These are phyloP conservation scores for Linnemannia hyalina DNA, from an alignment of 192 early-diverging fungal species.

Conservation along the genomic window DNA sequence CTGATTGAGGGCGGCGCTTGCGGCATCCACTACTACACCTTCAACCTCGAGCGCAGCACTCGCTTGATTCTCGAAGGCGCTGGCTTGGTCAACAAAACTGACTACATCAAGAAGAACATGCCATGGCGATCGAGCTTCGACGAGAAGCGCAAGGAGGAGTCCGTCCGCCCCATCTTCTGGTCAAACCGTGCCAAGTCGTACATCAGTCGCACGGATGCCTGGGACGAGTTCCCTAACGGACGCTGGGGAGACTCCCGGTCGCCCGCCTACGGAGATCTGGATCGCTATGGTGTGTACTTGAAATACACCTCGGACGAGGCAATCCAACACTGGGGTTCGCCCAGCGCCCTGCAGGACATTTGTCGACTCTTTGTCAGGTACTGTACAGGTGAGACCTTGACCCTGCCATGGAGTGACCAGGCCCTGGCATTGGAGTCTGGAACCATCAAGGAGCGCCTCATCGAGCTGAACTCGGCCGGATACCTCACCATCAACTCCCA, in stretches of 20 bases:
- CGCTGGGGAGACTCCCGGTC: slow-evolving; percentile 98
- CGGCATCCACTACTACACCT: slow-evolving; percentile 97
- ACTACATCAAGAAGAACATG: slow-evolving; percentile 59
- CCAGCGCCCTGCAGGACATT: slow-evolving; percentile 75
- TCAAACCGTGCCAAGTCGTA: slow-evolving; percentile 94
- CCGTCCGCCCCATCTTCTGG: slow-evolving; percentile 99
- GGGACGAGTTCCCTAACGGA: slow-evolving; percentile 99
- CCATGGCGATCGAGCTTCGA: slow-evolving; percentile 75
- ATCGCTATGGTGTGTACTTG: slow-evolving; percentile 85
- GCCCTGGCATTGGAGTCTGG: slow-evolving; percentile 85
- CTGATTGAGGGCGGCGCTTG: slow-evolving; percentile 74
- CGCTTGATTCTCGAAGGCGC: slow-evolving; percentile 91
- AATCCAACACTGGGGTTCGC: slow-evolving; percentile 82
- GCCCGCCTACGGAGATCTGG: slow-evolving; percentile 86
- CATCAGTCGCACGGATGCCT: slow-evolving; percentile 89
- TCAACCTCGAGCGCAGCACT: slow-evolving; percentile 92
- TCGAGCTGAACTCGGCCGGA: slow-evolving; percentile 82
- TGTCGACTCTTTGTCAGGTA: slow-evolving; percentile 83
- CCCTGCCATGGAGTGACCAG: slow-evolving; percentile 92
- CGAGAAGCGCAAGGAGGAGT: slow-evolving; percentile 92
- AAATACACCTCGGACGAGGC: slow-evolving; percentile 79
- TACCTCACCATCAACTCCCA: slow-evolving; percentile 97
- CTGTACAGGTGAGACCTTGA: slow-evolving; percentile 75
- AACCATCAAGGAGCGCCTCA: slow-evolving; percentile 76
- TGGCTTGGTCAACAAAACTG: slow-evolving; percentile 74